phyloP scores from a whole-genome alignment of 768 basidiomycete genomes.

The Boletus rubroflammeus region DNA sequence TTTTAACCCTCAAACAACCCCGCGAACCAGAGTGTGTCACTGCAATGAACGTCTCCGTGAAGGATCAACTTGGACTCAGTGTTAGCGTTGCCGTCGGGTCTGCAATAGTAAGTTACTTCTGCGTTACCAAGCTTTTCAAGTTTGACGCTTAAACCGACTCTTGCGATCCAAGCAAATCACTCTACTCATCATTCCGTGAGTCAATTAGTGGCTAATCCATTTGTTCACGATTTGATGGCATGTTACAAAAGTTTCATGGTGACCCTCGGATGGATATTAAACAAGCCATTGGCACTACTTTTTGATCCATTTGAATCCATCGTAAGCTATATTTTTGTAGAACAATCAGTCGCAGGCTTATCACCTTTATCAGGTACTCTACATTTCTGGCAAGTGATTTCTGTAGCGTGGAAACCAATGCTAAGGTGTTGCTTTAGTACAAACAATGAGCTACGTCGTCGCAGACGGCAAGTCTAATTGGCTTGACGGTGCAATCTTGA shows the following conservation, averaged over 20 bases:
- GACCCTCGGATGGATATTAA: constrained; percentile 74
- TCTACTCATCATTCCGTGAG: constrained; percentile 80
- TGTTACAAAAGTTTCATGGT: constrained; percentile 56
- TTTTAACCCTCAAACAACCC: not conserved
- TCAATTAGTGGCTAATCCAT: constrained; percentile 1
- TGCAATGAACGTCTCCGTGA: constrained; percentile 84
- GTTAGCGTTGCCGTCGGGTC: constrained; percentile 83
- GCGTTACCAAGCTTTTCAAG: not conserved
- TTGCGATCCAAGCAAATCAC: constrained; percentile 61
- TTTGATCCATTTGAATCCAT: constrained; percentile 91
- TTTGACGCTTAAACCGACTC: not conserved
- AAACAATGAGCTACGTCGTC: constrained; percentile 80
- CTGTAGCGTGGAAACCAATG: constrained; percentile 31
- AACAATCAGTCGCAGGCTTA: constrained; percentile 7
- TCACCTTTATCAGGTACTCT: constrained; percentile 28
- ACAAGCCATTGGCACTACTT: constrained; percentile 73
- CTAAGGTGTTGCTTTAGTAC: constrained; percentile 41
- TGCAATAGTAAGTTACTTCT: constrained; percentile 51
- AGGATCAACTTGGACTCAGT: constrained; percentile 77
- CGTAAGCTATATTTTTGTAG: constrained; percentile 31
- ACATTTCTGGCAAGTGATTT: constrained; percentile 35
- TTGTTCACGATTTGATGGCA: not conserved
- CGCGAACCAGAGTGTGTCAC: constrained; percentile 69
- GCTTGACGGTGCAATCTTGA: constrained; percentile 73
- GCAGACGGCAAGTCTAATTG: constrained; percentile 83